These are phyloP conservation scores for Daldinia concentrica DNA, from an alignment of 495 filamentous ascomycete species.

Conservation along the genomic window DNA sequence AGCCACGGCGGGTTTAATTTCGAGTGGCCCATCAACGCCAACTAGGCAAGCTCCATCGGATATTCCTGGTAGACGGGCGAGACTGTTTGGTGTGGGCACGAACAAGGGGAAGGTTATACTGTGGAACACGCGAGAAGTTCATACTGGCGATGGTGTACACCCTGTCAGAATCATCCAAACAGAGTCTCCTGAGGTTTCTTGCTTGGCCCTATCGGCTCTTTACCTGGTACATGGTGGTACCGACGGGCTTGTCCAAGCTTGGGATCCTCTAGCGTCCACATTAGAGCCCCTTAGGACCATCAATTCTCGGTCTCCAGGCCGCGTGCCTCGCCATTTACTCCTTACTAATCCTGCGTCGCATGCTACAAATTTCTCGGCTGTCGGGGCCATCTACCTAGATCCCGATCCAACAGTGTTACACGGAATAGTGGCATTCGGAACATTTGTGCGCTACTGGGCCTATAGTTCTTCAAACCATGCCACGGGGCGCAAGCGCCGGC, in stretches of 20 bases:
- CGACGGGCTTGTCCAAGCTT: slow-evolving; percentile 94
- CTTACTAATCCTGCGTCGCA: slow-evolving; percentile 49
- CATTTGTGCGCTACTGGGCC: slow-evolving; percentile 89
- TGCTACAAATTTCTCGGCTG: slow-evolving; percentile 79
- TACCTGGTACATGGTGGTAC: slow-evolving; percentile 93
- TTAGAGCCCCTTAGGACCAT: slow-evolving; percentile 83
- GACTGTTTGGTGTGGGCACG: slow-evolving; percentile 84
- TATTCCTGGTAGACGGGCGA: slow-evolving; percentile 84
- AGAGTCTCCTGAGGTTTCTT: slow-evolving; percentile 88
- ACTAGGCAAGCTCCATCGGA: slow-evolving; percentile 53
- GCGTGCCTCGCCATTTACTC: slow-evolving; percentile 65
- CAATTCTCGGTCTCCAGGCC: slow-evolving; percentile 85
- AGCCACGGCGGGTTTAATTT: slow-evolving; percentile 29
- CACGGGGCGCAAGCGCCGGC: slow-evolving; percentile 56
- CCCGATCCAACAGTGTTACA: slow-evolving; percentile 89
- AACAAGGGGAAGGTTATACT: slow-evolving; percentile 77
- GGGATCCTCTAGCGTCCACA: slow-evolving; percentile 91
- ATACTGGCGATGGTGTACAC: slow-evolving; percentile 56
- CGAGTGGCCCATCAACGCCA: slow-evolving; percentile 40
- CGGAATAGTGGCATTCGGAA: slow-evolving; percentile 89
- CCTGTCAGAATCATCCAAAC: slow-evolving; percentile 87
- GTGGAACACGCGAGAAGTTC: slow-evolving; percentile 82
- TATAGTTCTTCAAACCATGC: slow-evolving; percentile 74
- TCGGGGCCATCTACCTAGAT: slow-evolving; percentile 84
- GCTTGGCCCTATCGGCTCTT: slow-evolving; percentile 84